Base-by-base conservation (phyloP, 2,329 filamentous ascomycete species). In the Pseudogymnoascus sp. region DNA sequence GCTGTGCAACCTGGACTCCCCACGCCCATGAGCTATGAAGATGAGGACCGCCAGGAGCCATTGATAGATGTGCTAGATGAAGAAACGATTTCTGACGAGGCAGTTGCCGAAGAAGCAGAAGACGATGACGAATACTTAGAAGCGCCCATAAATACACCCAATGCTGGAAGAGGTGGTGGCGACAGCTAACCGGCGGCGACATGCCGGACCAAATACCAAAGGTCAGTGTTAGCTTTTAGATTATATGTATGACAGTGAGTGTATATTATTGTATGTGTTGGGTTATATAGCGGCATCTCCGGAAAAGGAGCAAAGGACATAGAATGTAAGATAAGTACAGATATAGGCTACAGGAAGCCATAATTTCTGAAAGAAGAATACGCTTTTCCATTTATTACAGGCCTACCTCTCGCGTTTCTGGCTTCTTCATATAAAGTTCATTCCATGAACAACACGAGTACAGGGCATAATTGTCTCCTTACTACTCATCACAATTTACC, bases 231-330 rank as follows among this genome's bases (percentile, higher is more conserved):
- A 11, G 16, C 50, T 56, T 56, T 19, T 21, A 21, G 16, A 21
- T 21, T 19, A 56, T 19, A 3, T 56, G 50, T 56, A 56, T 35
- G 29, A 56, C 33, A 56, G 50, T 19, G 50, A 7, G 50, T 56
- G 50, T 56, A 56, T 56, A 56, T 56, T 56, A 56, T 14, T 56
- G 50, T 33, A 56, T 56, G n/a, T 56, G 29, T 56, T 56, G 10
- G 29, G 31, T 35, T 56, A 14, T 56, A 56, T 35, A 19, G 26
- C 26, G 29, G 47, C 50, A 56, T 56, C 14, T 31, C 24, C 14
- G 50, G 29, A 8, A 33, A 56, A 33, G 29, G 29, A 56, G 50
- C 29, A 35, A 56, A 29, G 26, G 50, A 21, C 16, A 56, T 56
- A 56, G 29, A 56, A 33, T 56, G 29, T 56, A 56, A 56, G 50